Base-by-base conservation (phyloP, 2,329 filamentous ascomycete genomes). In the Cladosporium velox region DNA sequence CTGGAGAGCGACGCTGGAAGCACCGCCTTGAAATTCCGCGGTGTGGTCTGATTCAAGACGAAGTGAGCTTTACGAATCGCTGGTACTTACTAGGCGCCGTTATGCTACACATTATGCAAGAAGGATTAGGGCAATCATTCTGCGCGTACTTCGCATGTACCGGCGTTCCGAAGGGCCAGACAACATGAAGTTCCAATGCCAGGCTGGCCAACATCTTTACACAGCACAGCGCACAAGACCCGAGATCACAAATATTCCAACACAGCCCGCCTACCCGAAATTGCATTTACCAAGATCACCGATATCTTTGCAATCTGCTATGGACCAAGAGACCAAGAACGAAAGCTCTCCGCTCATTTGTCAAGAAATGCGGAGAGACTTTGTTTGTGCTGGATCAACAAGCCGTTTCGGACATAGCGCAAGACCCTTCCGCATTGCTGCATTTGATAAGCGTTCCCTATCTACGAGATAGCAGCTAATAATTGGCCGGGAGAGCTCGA, bases 351-450 rank as follows among this genome's bases (percentile, higher is more conserved):
- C 32, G 51, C 18, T 59, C 26, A 47, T 47, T 44, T 32, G 57
- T 47, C 38, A 3, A 32, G 10, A 47, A 14, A 47, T 59, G 57
- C 57, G 57, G 57, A 59, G 57, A 59, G 41, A 24, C 34, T 58
- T 55, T 34, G 55, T 21, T 12, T 38, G 32, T 38, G 57, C 57
- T 59, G 57, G 57, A 59, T 21, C 57, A 59, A 59, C 38, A 59
- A 59, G 34, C 57, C 38, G 26, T 44, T 44, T 59, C 24, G 32
- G 57, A 47, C 24, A 11, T 59, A 59, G 57, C 57, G 57, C 38
- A 30, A 8, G 38, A 32, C 35, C 52, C 26, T n/a, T 47, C 8
- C n/a, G 30, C 38, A 30, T 26, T 4, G 35, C 21, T 47, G 24
- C 14, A 15, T 47, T 26, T 59, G 55, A 58, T 47, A 59, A 59